Evolutionary conservation across 176 grass and related monocot genomes (phyloP), one percentile per base, ranked within the genome.

Genomic region (Chrysopogon serrulatus): DNA sequence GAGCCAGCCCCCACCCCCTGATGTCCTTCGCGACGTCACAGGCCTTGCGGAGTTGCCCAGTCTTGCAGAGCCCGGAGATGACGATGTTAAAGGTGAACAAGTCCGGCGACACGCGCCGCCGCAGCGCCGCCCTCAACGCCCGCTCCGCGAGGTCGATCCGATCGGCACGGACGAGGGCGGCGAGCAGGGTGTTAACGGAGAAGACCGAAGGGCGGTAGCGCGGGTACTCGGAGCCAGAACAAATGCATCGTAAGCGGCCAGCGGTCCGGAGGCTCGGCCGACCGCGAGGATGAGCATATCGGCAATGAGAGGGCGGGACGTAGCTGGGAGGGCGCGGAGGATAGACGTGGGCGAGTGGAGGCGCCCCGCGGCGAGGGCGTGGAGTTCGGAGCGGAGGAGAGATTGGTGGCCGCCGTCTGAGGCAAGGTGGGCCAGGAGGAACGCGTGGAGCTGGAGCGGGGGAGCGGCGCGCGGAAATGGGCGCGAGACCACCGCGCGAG

Each of bases 11-110:
- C 92, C 92, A 98, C 33, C 68, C 82, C 39, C 83, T 90, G 68
- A 98, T 91, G 71, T 95, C 91, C 89, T 93, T 82, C 9, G 87
- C 86, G 21, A 90, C n/a, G 79, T 98, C 96, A 26, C 64, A 40
- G 1, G 91, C 96, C 79, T 82, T 87, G 49, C 89, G 86, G 28
- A 98, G 87, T 60, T 98, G 92, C 33, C 93, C 87, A 1, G 23
- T 77, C 80, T 88, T 98, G 79, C 93, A 95, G 69, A 98, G 84
- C 8, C 87, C 90, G 28, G 92, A 90, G 78, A 98, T 88, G 82
- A 95, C 62, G 57, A 57, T 92, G 92, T 98, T 98, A 66, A 98
- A 94, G 5, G 96, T 95, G 73, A 83, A 83, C 26, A 73, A 23
- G 63, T 98, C 90, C 8, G 93, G 93, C 4, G 86, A 60, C 31